A percentile compares a stretch with the other conserved stretches of the same genome.
Evolutionary conservation across 2,329 filamentous ascomycete genomes (phyloP).

Genomic region (Trichophyton benhamiae): DNA sequence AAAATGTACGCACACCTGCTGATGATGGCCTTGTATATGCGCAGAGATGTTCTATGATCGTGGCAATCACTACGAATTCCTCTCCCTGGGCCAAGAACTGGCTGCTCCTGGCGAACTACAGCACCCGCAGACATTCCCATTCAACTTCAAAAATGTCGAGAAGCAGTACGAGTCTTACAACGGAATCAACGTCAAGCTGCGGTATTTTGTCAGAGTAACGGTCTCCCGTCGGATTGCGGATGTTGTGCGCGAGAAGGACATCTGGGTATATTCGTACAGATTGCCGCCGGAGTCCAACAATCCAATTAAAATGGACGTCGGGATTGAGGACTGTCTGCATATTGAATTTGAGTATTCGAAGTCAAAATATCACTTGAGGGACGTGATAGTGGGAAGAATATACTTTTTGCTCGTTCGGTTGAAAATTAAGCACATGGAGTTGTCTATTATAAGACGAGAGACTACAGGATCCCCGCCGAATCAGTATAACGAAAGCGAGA

Average conservation of each 20-base stretch:
- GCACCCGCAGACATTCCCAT: slow-evolving; percentile 95
- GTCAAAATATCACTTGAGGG: slow-evolving; percentile 97
- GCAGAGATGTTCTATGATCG: slow-evolving; percentile 99
- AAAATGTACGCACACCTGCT: not conserved
- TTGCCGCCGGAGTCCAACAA: slow-evolving; percentile 97
- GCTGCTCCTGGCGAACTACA: slow-evolving; percentile 94
- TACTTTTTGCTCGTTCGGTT: slow-evolving; percentile 94
- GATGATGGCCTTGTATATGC: not conserved
- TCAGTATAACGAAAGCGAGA: slow-evolving; percentile 99
- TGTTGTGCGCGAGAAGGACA: slow-evolving; percentile 96
- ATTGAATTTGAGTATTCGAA: slow-evolving; percentile 99
- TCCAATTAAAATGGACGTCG: slow-evolving; percentile 99
- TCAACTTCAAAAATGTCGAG: slow-evolving; percentile 99
- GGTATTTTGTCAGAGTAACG: slow-evolving; percentile 95
- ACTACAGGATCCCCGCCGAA: slow-evolving; percentile 94
- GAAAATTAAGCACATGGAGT: slow-evolving; percentile 99
- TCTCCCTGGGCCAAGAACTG: slow-evolving; percentile 91
- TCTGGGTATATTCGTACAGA: slow-evolving; percentile 98
- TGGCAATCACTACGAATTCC: slow-evolving; percentile 98
- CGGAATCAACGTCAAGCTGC: slow-evolving; percentile 97
- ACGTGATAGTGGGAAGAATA: slow-evolving; percentile 96
- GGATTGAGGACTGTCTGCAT: slow-evolving; percentile 96
- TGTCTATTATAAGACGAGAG: slow-evolving; percentile 92
- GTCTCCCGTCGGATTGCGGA: slow-evolving; percentile 95
- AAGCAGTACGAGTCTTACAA: slow-evolving; percentile 99